Evolutionary conservation across 352 stramenopile species (phyloP).

Genomic region (Phytophthora parvispora): DNA sequence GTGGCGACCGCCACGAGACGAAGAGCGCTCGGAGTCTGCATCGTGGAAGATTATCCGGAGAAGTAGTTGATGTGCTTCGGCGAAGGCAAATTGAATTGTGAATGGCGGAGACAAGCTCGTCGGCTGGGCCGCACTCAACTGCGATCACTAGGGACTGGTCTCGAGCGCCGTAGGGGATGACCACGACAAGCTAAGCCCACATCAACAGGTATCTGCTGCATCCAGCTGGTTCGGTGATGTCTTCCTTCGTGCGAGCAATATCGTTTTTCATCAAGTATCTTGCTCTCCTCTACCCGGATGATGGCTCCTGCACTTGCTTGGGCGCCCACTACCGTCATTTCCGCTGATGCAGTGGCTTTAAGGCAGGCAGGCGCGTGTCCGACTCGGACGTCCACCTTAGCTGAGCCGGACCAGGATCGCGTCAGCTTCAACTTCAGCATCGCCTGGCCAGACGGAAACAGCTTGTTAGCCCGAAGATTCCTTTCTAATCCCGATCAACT

Average conservation of each 20-base stretch:
- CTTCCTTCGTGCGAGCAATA: neutral
- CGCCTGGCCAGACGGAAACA: neutral
- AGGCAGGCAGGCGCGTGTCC: neutral
- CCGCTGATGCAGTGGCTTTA: neutral
- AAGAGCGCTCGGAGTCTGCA: slow-evolving; percentile 6
- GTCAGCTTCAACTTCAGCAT: slow-evolving; percentile 3
- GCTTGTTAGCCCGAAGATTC: neutral
- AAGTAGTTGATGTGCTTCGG: neutral
- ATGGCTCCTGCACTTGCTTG: too few species aligned
- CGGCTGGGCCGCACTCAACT: neutral
- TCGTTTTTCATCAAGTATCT: slow-evolving; percentile 6
- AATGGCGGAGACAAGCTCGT: neutral
- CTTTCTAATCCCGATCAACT: neutral
- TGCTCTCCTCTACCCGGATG: slow-evolving; percentile 2
- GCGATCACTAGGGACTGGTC: neutral
- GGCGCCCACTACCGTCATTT: neutral
- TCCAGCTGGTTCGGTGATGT: slow-evolving; percentile 2
- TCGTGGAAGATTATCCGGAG: neutral
- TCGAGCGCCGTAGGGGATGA: slow-evolving; percentile 1
- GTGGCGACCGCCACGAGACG: neutral
- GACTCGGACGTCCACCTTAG: neutral
- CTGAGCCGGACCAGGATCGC: neutral
- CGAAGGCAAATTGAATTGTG: slow-evolving; percentile 12
- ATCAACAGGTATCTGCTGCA: slow-evolving; percentile 1
- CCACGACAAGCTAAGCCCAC: neutral